Evolutionary conservation across 768 basidiomycete species (phyloP), one percentile per base, ranked within the genome.

Genomic region (Pleurotus eryngii): DNA sequence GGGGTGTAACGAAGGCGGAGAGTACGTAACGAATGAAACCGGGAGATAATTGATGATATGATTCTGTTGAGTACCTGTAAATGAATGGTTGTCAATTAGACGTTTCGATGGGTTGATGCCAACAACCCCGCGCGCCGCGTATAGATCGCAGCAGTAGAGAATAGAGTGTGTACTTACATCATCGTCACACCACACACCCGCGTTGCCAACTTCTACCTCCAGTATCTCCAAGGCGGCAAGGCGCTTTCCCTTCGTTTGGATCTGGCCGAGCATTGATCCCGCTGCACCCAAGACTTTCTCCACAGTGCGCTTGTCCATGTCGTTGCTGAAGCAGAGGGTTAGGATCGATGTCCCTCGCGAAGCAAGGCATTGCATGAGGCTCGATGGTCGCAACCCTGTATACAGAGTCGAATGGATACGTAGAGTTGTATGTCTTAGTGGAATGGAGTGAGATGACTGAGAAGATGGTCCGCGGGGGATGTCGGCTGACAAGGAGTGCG

Each of bases 271-370:
- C 14, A 70, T 65, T 4, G 71, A 69, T 37, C 74, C 75, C 2
- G 70, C 73, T 3, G 78, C 76, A n/a, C 72, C 71, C 37, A 81
- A 55, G 7, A 78, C 70, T 59, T 80, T 81, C 55, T 77, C 79
- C 27, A 78, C 70, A 12, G 78, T 75, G 42, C 80, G 67, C 56
- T 69, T 66, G 59, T 81, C 80, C 14, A 80, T 75, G 20, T 64
- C 63, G 18, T 68, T 64, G 1, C 71, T 67, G 58, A 81, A 80
- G 5, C 65, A 61, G 3, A 81, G 56, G 2, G 65, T 59, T 2
- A 81, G 66, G 6, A 61, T 60, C 14, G 59, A 56, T 49, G 76
- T 65, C 6, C 73, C 76, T 14, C 63, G 68, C 14, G 79, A 60
- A 5, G 68, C 53, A 8, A 59, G 60, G n/a, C 51, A 12, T 42